phyloP scores from a whole-genome alignment of 176 grass and related monocot species.

The Oropetium thomaeum region DNA sequence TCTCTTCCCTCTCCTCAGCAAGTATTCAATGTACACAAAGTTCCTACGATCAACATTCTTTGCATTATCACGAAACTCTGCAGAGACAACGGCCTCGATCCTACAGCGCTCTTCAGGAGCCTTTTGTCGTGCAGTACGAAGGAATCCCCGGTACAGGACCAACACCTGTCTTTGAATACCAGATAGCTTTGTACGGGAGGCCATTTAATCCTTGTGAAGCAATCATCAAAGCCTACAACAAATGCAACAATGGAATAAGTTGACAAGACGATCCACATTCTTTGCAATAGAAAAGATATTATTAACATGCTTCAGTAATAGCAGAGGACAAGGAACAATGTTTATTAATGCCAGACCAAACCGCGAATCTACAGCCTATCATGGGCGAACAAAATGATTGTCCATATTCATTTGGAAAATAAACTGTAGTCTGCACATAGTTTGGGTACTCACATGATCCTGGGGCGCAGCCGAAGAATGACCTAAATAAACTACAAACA shows the following conservation, averaged over 20 bases:
- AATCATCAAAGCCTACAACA: conserved; percentile 12
- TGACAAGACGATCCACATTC: background rate
- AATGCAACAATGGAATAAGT: background rate
- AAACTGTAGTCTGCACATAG: background rate
- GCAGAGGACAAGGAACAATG: background rate
- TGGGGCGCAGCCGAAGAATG: too few species aligned
- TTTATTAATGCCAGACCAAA: background rate
- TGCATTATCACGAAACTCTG: conserved; percentile 69
- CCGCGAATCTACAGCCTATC: background rate
- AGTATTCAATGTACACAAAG: conserved; percentile 94
- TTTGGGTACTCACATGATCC: too few species aligned
- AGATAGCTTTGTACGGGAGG: conserved; percentile 58
- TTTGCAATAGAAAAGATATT: background rate
- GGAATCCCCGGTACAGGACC: conserved; percentile 69
- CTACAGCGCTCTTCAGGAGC: conserved; percentile 55
- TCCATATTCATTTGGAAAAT: background rate
- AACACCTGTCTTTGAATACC: conserved; percentile 92
- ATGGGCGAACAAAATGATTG: background rate
- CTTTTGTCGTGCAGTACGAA: conserved; percentile 62
- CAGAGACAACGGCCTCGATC: conserved; percentile 65
- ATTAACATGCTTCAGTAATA: background rate
- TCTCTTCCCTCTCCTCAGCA: conserved; percentile 77
- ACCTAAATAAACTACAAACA: too few species aligned
- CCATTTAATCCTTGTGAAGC: conserved; percentile 51
- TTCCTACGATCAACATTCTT: conserved; percentile 68